These are phyloP conservation scores for Pythium phragmitis DNA, from an alignment of 352 stramenopile species.

Conservation along the genomic window DNA sequence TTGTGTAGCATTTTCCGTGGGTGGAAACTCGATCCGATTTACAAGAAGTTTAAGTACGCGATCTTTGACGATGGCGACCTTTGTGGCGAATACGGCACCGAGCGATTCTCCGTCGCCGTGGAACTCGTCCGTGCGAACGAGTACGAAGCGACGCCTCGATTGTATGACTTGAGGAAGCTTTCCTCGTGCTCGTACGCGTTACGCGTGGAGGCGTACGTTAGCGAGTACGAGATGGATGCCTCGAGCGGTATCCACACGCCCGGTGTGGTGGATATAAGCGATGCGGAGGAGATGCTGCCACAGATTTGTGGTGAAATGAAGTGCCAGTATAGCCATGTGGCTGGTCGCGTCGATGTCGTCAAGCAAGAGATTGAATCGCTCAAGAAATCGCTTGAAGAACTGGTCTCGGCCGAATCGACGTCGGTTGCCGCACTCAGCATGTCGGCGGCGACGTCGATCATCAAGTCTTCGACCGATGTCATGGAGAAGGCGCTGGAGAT, in stretches of 20 bases:
- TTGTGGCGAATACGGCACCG: slow-evolving; percentile 39
- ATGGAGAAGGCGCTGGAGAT: slow-evolving; percentile 60
- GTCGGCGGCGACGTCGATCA: slow-evolving; percentile 48
- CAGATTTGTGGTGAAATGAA: slow-evolving; percentile 73
- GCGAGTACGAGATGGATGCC: slow-evolving; percentile 38
- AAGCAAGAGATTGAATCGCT: slow-evolving; percentile 43
- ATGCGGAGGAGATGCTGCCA: slow-evolving; percentile 49
- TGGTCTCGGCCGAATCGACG: slow-evolving; percentile 18
- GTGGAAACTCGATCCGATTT: slow-evolving; percentile 79
- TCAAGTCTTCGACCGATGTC: slow-evolving; percentile 52
- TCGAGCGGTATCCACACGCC: slow-evolving; percentile 57
- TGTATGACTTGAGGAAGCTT: slow-evolving; percentile 60
- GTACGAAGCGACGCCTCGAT: slow-evolving; percentile 32
- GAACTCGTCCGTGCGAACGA: slow-evolving; percentile 55
- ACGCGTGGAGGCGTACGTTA: slow-evolving; percentile 48
- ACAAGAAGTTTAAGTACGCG: slow-evolving; percentile 76
- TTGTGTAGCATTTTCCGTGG: slow-evolving; percentile 62
- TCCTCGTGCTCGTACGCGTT: slow-evolving; percentile 56
- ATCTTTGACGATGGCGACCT: slow-evolving; percentile 74
- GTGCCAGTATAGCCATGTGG: slow-evolving; percentile 57
- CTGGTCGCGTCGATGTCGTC: slow-evolving; percentile 46
- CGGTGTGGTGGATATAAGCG: slow-evolving; percentile 66
- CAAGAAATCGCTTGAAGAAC: slow-evolving; percentile 20
- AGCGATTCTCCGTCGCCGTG: slow-evolving; percentile 45
- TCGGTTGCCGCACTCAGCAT: slow-evolving; percentile 56